These are phyloP conservation scores for Stropharia rugosoannulata DNA, from an alignment of 768 basidiomycete species.

Conservation along the genomic window DNA sequence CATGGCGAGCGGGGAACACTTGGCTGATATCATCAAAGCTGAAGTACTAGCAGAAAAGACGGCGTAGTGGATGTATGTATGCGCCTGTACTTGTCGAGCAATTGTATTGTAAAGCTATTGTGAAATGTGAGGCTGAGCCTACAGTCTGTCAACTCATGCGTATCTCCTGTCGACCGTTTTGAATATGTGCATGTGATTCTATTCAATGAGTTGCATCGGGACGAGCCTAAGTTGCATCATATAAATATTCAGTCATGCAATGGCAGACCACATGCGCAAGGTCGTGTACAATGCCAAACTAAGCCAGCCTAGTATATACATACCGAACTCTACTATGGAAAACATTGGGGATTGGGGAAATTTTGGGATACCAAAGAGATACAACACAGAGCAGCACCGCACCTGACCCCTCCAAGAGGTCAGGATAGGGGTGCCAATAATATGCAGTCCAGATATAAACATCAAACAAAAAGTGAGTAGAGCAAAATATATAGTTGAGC, in stretches of 20 bases:
- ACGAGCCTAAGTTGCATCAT: no score
- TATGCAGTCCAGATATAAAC: background rate
- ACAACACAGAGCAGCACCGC: background rate
- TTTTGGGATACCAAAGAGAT: background rate
- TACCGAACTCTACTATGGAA: background rate
- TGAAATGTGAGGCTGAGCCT: no score
- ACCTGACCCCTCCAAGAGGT: background rate
- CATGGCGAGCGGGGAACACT: conserved; percentile 28
- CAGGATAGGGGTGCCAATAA: background rate
- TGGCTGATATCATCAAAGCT: conserved; percentile 29
- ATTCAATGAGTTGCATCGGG: no score
- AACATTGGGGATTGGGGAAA: background rate
- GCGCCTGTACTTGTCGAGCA: background rate
- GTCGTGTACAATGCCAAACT: background rate
- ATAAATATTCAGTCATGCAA: no score
- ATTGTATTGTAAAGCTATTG: no score
- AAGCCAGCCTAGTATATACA: background rate
- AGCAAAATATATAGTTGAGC: conserved; percentile 9
- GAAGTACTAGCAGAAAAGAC: conserved; percentile 11
- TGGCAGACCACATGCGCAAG: background rate
- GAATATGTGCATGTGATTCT: no score
- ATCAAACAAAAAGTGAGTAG: background rate
- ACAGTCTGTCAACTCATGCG: no score
- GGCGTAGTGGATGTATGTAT: background rate
- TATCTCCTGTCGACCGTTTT: no score